Evolutionary conservation across 2,329 filamentous ascomycete species (phyloP).

Genomic region (Leptoxyphium fumago): DNA sequence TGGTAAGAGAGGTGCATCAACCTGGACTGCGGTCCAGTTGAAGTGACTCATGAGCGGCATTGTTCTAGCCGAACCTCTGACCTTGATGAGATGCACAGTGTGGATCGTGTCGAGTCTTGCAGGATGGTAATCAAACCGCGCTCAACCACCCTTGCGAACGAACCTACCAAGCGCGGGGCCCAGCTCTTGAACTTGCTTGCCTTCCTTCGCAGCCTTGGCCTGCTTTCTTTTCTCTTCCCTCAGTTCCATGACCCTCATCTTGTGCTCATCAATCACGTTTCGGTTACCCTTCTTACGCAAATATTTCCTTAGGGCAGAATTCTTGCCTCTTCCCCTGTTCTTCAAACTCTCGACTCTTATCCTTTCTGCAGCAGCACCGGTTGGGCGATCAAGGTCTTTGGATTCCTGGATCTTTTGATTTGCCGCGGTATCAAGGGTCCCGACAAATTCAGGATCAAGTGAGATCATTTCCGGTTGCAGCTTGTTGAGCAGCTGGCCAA

Average conservation of each 20-base stretch:
- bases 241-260: constrained; percentile 70
- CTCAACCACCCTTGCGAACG: constrained; percentile 45
- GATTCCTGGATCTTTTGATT: constrained; percentile 64
- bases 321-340: constrained; percentile 78
- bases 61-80: too few relatives aligned
- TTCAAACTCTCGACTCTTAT: constrained; percentile 45
- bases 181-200: constrained; percentile 58
- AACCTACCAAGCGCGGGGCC: constrained; percentile 81
- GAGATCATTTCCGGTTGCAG: constrained; percentile 94
- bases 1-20: too few relatives aligned
- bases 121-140: not conserved
- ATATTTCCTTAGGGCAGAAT: constrained; percentile 74
- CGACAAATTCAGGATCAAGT: constrained; percentile 81
- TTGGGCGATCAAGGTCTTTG: constrained; percentile 60
- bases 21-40: too few relatives aligned
- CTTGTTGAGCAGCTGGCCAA: constrained; percentile 83
- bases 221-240: constrained; percentile 54
- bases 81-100: too few relatives aligned
- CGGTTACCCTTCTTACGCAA: constrained; percentile 80
- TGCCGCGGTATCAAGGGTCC: constrained; percentile 68
- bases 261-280: constrained; percentile 94
- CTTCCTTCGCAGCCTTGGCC: constrained; percentile 50
- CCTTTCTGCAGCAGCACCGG: constrained; percentile 27
- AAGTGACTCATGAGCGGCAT: too few relatives aligned
- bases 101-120: too few relatives aligned